Evolutionary conservation across 2,329 filamentous ascomycete species (phyloP), one percentile per base, ranked within the genome.

Genomic region (Karstenula rhodostoma): DNA sequence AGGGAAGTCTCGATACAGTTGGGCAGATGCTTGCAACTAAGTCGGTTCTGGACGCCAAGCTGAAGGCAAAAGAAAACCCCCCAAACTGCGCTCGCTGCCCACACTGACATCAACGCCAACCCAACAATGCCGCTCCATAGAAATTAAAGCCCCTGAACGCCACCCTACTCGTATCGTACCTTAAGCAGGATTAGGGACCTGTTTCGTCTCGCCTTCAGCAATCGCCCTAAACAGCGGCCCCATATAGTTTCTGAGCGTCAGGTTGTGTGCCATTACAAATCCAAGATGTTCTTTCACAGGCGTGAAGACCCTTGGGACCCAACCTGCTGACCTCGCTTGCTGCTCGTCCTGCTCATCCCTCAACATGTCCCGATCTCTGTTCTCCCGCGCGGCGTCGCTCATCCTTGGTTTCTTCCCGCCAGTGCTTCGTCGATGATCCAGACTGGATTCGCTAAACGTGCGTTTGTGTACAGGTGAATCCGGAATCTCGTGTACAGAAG

Each of bases 191-290:
- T 22, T 42, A 12, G 3, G 33, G 15, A 57, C 22, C 15, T 7
- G 8, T 35, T 46, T 55, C 8, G 46, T 69, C 35, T 73, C 75
- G 22, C 75, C 74, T 53, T 74, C 72, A 40, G 73, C 69, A 57
- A 78, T 66, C 12, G 75, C 76, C 63, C 73, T 76, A n/a, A 77
- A 65, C 49, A 79, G 55, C 1, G 71, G 67, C 2, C 68, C 71
- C 68, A 80, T 72, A 35, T 80, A 79, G 53, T 77, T 75, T 56
- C 71, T 76, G 49, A 81, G 62, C 32, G 74, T 77, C 33, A 77
- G 65, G 66, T 93, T 93, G 74, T 92, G 87, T 33, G 88, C 86
- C 79, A 91, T 84, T 46, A 92, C 85, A 75, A 90, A 89, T 71
- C 87, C 90, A 22, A 92, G 77, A 37, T 88, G 85, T 12, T 86